phyloP scores from a whole-genome alignment of 148 eudicot genomes.

The Heliamphora exappendiculata region DNA sequence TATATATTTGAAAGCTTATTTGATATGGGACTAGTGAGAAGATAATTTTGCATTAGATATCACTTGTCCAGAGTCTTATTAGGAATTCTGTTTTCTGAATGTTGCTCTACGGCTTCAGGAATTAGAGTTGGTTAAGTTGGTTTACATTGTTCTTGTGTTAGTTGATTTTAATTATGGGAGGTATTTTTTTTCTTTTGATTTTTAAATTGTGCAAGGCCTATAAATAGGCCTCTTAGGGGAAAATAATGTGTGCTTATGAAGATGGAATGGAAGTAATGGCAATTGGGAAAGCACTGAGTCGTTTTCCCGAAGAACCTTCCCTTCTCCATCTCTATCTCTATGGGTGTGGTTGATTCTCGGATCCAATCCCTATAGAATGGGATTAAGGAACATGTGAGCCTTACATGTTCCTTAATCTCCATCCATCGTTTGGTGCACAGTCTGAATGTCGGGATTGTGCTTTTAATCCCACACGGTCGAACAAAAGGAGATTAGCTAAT shows the following conservation, averaged over 20 bases:
- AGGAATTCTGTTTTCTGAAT: not conserved
- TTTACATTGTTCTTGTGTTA: not conserved
- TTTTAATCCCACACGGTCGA: too few relatives aligned
- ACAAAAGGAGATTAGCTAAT: too few relatives aligned
- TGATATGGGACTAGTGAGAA: not conserved
- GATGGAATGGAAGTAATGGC: not conserved
- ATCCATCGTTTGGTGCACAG: too few relatives aligned
- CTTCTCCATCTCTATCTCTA: too few relatives aligned
- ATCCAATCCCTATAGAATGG: too few relatives aligned
- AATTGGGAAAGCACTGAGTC: too few relatives aligned
- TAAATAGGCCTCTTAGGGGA: not conserved
- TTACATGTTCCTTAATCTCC: too few relatives aligned
- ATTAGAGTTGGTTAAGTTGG: not conserved
- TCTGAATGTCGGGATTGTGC: too few relatives aligned
- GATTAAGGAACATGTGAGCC: too few relatives aligned
- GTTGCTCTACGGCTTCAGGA: not conserved
- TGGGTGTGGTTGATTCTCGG: too few relatives aligned
- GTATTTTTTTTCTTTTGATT: not conserved
- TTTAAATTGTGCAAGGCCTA: not conserved
- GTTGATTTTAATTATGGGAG: not conserved
- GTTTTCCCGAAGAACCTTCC: too few relatives aligned
- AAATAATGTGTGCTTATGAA: not conserved
- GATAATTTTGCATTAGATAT: not conserved
- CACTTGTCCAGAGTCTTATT: too few relatives aligned
- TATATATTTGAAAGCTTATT: not conserved